A percentile compares a stretch with the other conserved stretches of the same genome.
phyloP scores from a whole-genome alignment of 2,329 filamentous ascomycete genomes.

The Exophiala spinifera region DNA sequence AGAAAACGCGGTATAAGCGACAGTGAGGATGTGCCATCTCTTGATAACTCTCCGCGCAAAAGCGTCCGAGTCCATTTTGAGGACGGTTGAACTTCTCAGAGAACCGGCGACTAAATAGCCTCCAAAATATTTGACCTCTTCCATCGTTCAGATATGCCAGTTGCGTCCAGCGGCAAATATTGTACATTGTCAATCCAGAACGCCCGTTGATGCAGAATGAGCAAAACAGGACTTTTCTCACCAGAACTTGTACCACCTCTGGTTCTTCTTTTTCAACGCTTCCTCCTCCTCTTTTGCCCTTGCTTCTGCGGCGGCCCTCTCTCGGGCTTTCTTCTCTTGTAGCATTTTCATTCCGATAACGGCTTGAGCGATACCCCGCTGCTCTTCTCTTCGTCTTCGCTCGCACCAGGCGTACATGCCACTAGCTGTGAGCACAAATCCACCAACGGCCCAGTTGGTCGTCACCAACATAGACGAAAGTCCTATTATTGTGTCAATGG shows the following conservation, averaged over 20 bases:
- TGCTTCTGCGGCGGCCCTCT: conserved; percentile 38
- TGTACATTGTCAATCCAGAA: background rate
- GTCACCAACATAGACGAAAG: conserved; percentile 15
- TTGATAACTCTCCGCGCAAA: conserved; percentile 28
- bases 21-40: conserved; percentile 10
- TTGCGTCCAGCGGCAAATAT: no score
- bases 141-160: background rate
- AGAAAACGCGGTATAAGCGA: conserved; percentile 32
- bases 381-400: conserved; percentile 68
- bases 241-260: conserved; percentile 49
- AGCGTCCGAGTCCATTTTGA: conserved; percentile 22
- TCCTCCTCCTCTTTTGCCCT: conserved; percentile 34
- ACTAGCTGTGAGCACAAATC: conserved; percentile 68
- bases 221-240: conserved; percentile 29
- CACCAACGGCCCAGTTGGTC: conserved; percentile 81
- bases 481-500: conserved; percentile 11
- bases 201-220: conserved; percentile 22
- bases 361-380: conserved; percentile 77
- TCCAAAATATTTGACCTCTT: background rate
- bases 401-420: conserved; percentile 82
- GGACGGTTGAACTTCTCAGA: conserved; percentile 13
- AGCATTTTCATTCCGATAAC: conserved; percentile 77
- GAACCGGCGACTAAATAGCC: background rate
- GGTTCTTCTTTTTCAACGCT: conserved; percentile 41
- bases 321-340: conserved; percentile 61